These are phyloP conservation scores for Chalciporus pseudorubinellus DNA, from an alignment of 768 basidiomycete species.

Conservation along the genomic window DNA sequence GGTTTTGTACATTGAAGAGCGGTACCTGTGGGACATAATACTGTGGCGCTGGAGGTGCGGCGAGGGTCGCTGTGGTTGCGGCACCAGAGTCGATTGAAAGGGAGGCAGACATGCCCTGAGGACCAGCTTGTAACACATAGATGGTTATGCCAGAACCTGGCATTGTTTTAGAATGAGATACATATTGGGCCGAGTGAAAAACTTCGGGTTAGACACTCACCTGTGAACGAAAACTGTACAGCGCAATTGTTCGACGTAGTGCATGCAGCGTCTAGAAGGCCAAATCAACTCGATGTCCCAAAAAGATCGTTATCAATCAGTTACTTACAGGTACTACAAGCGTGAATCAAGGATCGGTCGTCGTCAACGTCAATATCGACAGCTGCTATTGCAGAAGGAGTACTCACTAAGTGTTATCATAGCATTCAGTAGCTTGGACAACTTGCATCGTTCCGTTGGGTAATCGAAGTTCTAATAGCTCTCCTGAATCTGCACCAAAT, in stretches of 20 bases:
- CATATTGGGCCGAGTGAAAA: too few species aligned
- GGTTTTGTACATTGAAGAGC: slow-evolving; percentile 21
- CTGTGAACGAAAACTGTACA: slow-evolving; percentile 26
- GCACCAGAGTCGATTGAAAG: slow-evolving; percentile 24
- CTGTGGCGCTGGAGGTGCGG: slow-evolving; percentile 20
- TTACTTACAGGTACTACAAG: slow-evolving; percentile 26
- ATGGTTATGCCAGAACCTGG: slow-evolving; percentile 29
- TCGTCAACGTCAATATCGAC: slow-evolving; percentile 3
- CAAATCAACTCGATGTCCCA: neutral
- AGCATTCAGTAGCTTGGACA: slow-evolving; percentile 23
- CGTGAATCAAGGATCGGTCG: neutral
- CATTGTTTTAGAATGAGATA: neutral
- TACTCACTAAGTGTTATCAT: slow-evolving; percentile 27
- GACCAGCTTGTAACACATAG: slow-evolving; percentile 29
- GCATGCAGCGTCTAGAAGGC: slow-evolving; percentile 23
- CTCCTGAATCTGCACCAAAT: slow-evolving; percentile 21
- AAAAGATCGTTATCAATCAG: neutral
- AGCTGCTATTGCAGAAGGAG: neutral
- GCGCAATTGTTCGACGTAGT: slow-evolving; percentile 21
- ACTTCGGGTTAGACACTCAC: slow-evolving; percentile 2
- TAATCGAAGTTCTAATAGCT: slow-evolving; percentile 19
- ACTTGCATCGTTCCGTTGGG: slow-evolving; percentile 27
- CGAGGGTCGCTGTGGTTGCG: slow-evolving; percentile 22
- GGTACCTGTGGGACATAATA: slow-evolving; percentile 22
- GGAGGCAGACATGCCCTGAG: slow-evolving; percentile 27